Conservation (phyloP, 441 rosid species). For the Populus tomentosa region DNA sequence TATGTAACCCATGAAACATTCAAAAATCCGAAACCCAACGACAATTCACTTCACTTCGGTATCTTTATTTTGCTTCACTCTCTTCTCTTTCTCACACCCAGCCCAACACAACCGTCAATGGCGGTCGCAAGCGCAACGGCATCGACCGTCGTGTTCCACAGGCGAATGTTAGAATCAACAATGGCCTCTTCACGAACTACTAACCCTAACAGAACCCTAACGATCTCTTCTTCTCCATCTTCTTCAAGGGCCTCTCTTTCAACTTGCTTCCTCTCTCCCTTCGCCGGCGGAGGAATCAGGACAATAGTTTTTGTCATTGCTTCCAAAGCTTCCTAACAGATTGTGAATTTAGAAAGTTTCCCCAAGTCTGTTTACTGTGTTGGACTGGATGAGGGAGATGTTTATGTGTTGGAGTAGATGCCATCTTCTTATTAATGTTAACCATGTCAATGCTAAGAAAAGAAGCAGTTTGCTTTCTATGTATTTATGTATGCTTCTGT, state of each 20-base stretch:
- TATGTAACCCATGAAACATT: too few species aligned
- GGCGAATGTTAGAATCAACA: constrained; percentile 34
- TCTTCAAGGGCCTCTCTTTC: not conserved
- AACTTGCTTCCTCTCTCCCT: not conserved
- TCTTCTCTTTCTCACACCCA: not conserved
- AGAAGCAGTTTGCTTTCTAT: not conserved
- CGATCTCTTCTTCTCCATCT: not conserved
- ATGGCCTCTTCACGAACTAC: constrained; percentile 23
- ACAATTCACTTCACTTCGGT: not conserved
- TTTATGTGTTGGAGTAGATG: not conserved
- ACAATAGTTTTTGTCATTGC: not conserved
- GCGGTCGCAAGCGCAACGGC: constrained; percentile 57
- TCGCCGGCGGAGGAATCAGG: not conserved
- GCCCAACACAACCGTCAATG: constrained; percentile 27
- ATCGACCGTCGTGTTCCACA: constrained; percentile 41
- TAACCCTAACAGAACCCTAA: not conserved
- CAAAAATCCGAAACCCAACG: not conserved
- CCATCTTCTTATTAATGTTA: not conserved
- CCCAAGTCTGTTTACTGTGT: not conserved
- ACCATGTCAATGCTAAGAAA: not conserved
- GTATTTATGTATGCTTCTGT: not conserved
- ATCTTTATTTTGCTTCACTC: not conserved
- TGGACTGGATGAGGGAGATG: not conserved
- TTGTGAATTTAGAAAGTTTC: not conserved
- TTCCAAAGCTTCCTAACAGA: not conserved